These are phyloP conservation scores for Phylloporus scabripes DNA, from an alignment of 768 basidiomycete species.

Conservation along the genomic window DNA sequence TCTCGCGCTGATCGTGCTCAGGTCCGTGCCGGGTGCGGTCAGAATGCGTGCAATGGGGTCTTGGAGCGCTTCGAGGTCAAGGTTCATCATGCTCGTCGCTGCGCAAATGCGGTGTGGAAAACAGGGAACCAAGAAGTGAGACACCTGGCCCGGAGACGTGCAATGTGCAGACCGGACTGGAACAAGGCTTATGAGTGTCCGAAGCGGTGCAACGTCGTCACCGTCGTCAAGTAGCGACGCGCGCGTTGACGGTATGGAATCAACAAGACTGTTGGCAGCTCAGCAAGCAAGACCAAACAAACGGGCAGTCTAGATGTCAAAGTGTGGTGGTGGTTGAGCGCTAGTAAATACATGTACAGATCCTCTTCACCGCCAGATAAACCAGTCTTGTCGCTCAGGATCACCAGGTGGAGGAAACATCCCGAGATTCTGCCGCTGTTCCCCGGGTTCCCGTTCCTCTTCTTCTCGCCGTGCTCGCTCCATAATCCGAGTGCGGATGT, in stretches of 20 bases:
- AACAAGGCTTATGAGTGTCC: neutral
- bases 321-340: too few relatives aligned
- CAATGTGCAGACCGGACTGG: neutral
- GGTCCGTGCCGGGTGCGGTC: slow-evolving; percentile 69
- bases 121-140: neutral
- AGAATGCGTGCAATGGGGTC: slow-evolving; percentile 64
- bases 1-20: slow-evolving; percentile 80
- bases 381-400: slow-evolving; percentile 62
- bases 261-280: neutral
- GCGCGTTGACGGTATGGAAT: neutral
- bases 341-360: neutral
- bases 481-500: slow-evolving; percentile 72
- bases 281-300: slow-evolving; percentile 27
- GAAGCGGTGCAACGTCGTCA: neutral
- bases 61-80: slow-evolving; percentile 52
- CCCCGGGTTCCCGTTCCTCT: slow-evolving; percentile 36
- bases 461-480: slow-evolving; percentile 67
- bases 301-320: neutral
- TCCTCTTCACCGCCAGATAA: slow-evolving; percentile 38
- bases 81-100: slow-evolving; percentile 36
- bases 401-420: slow-evolving; percentile 60
- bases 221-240: neutral
- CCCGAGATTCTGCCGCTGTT: slow-evolving; percentile 34
- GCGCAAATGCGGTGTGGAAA: neutral
- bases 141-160: neutral